phyloP scores from a whole-genome alignment of 73 alveolate genomes.

The Paramecium caudatum region DNA sequence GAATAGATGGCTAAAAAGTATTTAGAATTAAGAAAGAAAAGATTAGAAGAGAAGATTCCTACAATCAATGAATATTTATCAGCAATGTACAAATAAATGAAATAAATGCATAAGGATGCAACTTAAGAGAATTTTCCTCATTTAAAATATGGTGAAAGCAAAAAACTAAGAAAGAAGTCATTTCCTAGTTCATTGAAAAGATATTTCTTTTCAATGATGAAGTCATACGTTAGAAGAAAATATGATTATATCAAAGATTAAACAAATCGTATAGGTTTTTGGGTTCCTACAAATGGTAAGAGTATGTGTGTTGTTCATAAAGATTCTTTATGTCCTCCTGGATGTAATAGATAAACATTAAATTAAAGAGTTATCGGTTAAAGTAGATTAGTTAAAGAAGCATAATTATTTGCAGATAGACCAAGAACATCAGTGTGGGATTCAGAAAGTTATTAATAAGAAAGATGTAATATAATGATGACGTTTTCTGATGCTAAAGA shows the following conservation, averaged over 20 bases:
- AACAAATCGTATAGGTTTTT: conserved; percentile 65
- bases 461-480: conserved; percentile 90
- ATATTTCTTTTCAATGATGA: conserved; percentile 81
- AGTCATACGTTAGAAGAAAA: conserved; percentile 67
- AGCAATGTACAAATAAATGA: conserved; percentile 26
- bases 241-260: conserved; percentile 71
- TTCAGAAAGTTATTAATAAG: conserved; percentile 79
- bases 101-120: conserved; percentile 47
- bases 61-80: conserved; percentile 70
- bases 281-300: conserved; percentile 75
- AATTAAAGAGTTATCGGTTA: conserved; percentile 56
- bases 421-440: conserved; percentile 78
- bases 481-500: conserved; percentile 91
- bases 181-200: conserved; percentile 84
- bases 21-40: conserved; percentile 80
- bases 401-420: conserved; percentile 27
- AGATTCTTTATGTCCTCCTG: conserved; percentile 46
- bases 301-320: conserved; percentile 68
- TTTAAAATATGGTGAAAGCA: conserved; percentile 69
- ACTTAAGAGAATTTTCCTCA: conserved; percentile 55
- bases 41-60: conserved; percentile 77
- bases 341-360: conserved; percentile 2
- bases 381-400: conserved; percentile 61
- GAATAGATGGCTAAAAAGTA: conserved; percentile 82
- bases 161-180: conserved; percentile 77